Base-by-base conservation (phyloP, 2,329 filamentous ascomycete genomes). In the Onygenales sp. region DNA sequence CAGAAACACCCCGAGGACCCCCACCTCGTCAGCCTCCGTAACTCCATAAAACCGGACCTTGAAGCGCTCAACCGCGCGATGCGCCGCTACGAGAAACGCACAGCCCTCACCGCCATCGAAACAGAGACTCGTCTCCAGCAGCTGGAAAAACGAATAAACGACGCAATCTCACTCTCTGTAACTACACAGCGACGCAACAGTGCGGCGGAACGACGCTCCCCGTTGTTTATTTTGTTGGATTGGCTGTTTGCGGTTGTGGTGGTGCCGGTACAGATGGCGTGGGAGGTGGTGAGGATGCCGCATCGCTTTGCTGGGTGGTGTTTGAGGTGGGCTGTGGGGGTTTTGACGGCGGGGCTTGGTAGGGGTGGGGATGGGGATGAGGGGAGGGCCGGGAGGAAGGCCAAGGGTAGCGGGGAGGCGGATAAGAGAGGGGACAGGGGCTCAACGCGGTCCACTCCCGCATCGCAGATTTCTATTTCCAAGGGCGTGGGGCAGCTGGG, bases 11-110 rank as follows among this genome's bases (percentile, higher is more conserved):
- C 67, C 14, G 42, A 47, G 49, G 13, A 58, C 55, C 50, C 52
- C 56, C 27, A 62, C 65, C 2, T 60, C 66, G 13, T 70, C 74
- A 54, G 65, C 74, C 9, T 67, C 67, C 14, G 61, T 54, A 81
- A 81, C 55, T 74, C 76, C 32, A 75, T 92, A 9, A 86, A 90
- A 59, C 85, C 88, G 0, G 89, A 96, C 55, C 77, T 97, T 5
- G 91, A 96, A 62, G 88, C 89, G 0, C 74, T 97, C 34, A 93
- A 90, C 61, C 84, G 92, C 47, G 91, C 92, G 3, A 86, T 97
- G 44, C 81, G 92, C 17, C 83, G 89, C 37, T 95, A 95, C 62
- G 92, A 97, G 72, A 96, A 95, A 72, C 87, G 90, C 62, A 83
- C 86, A 4, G 85, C 85, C 0, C 75, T 91, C 6, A 79, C 90